A percentile compares a stretch with the other conserved stretches of the same genome.
These are phyloP conservation scores for Boletus sp. DNA, from an alignment of 768 basidiomycete species.

Conservation along the genomic window DNA sequence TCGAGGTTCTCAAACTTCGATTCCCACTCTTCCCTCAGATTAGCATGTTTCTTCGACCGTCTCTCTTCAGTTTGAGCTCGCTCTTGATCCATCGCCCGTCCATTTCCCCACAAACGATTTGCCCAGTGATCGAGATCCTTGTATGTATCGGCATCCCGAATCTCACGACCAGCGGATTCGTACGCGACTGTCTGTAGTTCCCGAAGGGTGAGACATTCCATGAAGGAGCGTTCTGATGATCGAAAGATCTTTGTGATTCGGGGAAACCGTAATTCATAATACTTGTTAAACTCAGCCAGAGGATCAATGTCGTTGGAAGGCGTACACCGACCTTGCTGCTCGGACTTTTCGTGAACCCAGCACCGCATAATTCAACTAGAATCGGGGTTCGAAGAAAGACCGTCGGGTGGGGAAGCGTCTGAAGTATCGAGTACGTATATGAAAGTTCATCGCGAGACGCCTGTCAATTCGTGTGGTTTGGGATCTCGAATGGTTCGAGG, in stretches of 20 bases:
- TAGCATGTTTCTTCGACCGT: slow-evolving; percentile 38
- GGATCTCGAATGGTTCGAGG: background rate
- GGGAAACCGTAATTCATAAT: slow-evolving; percentile 84
- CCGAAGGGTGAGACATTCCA: slow-evolving; percentile 46
- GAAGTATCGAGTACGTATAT: slow-evolving; percentile 53
- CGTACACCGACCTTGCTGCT: slow-evolving; percentile 46
- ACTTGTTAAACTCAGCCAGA: slow-evolving; percentile 36
- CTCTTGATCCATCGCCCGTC: slow-evolving; percentile 36
- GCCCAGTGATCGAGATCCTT: slow-evolving; percentile 52
- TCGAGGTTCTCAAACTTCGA: slow-evolving; percentile 35
- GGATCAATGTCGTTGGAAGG: background rate
- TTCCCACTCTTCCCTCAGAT: slow-evolving; percentile 40
- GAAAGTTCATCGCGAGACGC: slow-evolving; percentile 32
- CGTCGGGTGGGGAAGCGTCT: slow-evolving; percentile 48
- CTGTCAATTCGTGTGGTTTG: slow-evolving; percentile 1
- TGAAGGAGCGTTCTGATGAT: slow-evolving; percentile 60
- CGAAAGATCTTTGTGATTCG: slow-evolving; percentile 70
- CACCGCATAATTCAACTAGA: slow-evolving; percentile 73
- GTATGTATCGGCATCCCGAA: slow-evolving; percentile 27
- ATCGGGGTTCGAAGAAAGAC: slow-evolving; percentile 60
- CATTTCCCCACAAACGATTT: slow-evolving; percentile 38
- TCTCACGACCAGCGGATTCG: slow-evolving; percentile 51
- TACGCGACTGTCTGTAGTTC: slow-evolving; percentile 55
- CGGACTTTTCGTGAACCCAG: slow-evolving; percentile 74
- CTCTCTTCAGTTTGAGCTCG: slow-evolving; percentile 18